Evolutionary conservation across 805 yeast species (phyloP), one percentile per base, ranked within the genome.

Genomic region (Cyberlindnera mycetangii): DNA sequence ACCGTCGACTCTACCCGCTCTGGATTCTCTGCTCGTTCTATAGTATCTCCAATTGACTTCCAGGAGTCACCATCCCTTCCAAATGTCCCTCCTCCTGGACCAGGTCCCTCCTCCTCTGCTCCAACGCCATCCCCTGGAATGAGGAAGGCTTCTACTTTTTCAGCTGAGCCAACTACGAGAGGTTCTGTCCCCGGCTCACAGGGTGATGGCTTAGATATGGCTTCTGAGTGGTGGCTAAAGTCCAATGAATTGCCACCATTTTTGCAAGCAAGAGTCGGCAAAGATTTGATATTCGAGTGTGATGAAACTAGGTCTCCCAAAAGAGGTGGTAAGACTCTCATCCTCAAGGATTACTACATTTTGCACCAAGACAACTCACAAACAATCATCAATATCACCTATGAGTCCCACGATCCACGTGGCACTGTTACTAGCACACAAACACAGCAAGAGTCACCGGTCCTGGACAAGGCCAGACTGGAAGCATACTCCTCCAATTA

Each of bases 321-420:
- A 56, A 76, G 96, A 52, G 78, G 78, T 11, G 77, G 78, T 19
- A 67, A 79, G 33, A 51, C 49, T 3, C 49, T 67, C 42, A 65
- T 71, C 5, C 69, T 76, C 50, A 72, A 84, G 42, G 89, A 84
- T 51, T 80, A 85, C 51, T 88, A 87, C 58, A 70, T 89, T 12
- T 64, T 89, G 32, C 83, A 80, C 62, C 79, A 76, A 48, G 95
- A 87, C 59, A 79, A 83, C 52, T 77, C 93, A 1, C 88, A 83
- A 53, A 68, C 81, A 4, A 66, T 76, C 1, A 65, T 88, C 49
- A 79, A 81, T 39, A 65, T 85, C 5, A 70, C 74, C 18, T 88
- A 70, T 55, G 82, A 81, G 32, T 53, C 59, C 14, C 66, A 67
- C 12, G 75, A 80, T 44, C 89, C 93, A 1, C 59, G 74, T 12